Evolutionary conservation across 257 asterid species (phyloP).

Genomic region (Nicotiana attenuata): DNA sequence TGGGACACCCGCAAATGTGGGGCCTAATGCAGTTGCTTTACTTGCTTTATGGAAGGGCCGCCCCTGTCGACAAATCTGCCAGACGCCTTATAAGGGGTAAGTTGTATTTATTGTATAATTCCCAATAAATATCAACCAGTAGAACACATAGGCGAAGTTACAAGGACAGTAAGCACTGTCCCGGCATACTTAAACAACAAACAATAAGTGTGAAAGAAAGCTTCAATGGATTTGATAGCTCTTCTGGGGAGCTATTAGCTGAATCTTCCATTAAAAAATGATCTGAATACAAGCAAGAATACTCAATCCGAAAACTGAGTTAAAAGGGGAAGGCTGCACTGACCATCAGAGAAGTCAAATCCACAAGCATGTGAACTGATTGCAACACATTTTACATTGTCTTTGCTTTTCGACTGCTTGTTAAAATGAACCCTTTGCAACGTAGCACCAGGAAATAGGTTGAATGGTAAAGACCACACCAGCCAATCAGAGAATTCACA

Average conservation of each 20-base stretch:
- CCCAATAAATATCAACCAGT: no score
- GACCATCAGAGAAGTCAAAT: background rate
- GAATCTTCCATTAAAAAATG: no score
- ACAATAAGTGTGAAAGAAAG: no score
- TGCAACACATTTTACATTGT: background rate
- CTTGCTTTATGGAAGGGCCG: no score
- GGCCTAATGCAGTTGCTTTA: no score
- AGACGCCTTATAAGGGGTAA: background rate
- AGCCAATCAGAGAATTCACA: background rate
- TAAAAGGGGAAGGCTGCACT: background rate
- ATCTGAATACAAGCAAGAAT: background rate
- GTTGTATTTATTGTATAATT: background rate
- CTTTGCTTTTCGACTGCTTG: background rate
- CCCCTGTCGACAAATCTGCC: background rate
- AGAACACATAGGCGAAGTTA: no score
- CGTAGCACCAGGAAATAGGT: background rate
- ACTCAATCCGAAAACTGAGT: background rate
- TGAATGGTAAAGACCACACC: background rate
- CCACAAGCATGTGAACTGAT: background rate
- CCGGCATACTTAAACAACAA: no score
- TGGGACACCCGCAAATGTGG: no score
- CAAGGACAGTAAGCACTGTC: no score
- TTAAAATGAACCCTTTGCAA: background rate
- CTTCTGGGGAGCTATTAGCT: no score
- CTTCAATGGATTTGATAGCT: no score